These are phyloP conservation scores for Isabelozyma heimii DNA, from an alignment of 805 yeast genomes.

Conservation along the genomic window DNA sequence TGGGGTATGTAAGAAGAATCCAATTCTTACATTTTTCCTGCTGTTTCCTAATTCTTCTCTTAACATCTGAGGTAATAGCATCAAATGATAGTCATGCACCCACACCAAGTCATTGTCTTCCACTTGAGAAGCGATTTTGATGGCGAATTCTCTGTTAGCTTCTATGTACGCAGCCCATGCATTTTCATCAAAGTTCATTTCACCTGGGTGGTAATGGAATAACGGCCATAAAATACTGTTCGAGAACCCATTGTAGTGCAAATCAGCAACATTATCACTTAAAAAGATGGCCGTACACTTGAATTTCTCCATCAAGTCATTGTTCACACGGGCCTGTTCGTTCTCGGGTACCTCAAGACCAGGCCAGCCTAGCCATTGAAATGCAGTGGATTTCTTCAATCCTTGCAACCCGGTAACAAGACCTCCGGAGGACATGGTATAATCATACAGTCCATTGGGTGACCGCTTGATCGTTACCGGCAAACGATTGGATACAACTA, in stretches of 20 bases:
- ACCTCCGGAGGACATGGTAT: conserved; percentile 96
- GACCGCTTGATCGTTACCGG: conserved; percentile 87
- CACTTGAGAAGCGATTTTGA: conserved; percentile 64
- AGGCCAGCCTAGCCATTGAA: conserved; percentile 99
- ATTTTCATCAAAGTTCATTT: conserved; percentile 94
- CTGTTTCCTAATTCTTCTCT: conserved; percentile 55
- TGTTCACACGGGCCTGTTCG: conserved; percentile 66
- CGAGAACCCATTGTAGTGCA: conserved; percentile 94
- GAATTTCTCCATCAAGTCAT: conserved; percentile 72
- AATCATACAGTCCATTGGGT: conserved; percentile 64
- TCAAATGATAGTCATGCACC: conserved; percentile 97
- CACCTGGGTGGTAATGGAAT: conserved; percentile 98
- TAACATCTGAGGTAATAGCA: conserved; percentile 89
- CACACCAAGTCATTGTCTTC: conserved; percentile 86
- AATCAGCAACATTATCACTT: conserved; percentile 85
- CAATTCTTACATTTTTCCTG: conserved; percentile 64
- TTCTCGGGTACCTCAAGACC: conserved; percentile 74
- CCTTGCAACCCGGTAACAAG: conserved; percentile 95
- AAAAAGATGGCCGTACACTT: conserved; percentile 88
- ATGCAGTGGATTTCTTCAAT: conserved; percentile 72
- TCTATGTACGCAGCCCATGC: conserved; percentile 98
- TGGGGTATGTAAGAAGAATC: conserved; percentile 95
- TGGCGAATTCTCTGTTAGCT: conserved; percentile 83
- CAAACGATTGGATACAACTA: conserved; percentile 90
- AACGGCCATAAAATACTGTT: conserved; percentile 97